Evolutionary conservation across 805 yeast species (phyloP).

Genomic region (Danielia oregonensis): DNA sequence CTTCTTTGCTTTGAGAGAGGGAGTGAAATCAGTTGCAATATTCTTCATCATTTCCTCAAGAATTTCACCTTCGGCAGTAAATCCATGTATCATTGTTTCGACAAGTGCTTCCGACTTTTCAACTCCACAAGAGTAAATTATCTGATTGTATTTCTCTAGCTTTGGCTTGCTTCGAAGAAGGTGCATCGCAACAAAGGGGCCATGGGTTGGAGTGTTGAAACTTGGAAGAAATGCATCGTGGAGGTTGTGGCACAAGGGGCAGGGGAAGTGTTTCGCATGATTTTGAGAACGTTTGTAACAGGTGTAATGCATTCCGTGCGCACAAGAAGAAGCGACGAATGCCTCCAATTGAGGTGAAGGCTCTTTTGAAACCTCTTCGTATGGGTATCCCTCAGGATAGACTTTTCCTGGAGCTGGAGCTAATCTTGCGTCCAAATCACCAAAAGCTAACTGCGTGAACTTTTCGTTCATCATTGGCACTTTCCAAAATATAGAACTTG

Average conservation of each 20-base stretch:
- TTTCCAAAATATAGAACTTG: slow-evolving; percentile 49
- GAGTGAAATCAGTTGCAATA: slow-evolving; percentile 9
- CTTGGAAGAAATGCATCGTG: slow-evolving; percentile 46
- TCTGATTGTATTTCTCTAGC: slow-evolving; percentile 5
- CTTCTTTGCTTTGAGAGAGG: neutral
- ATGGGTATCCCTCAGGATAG: slow-evolving; percentile 5
- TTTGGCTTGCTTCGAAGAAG: slow-evolving; percentile 19
- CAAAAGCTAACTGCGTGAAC: slow-evolving; percentile 19
- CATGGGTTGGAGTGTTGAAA: slow-evolving; percentile 13
- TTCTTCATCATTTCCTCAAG: slow-evolving; percentile 3
- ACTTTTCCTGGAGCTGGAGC: neutral
- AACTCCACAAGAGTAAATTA: slow-evolving; percentile 1
- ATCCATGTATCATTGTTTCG: slow-evolving; percentile 9
- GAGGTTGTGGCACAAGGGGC: slow-evolving; percentile 50
- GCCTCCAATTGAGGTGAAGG: neutral
- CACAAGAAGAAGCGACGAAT: slow-evolving; percentile 42
- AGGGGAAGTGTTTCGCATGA: slow-evolving; percentile 27
- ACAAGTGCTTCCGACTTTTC: slow-evolving; percentile 3
- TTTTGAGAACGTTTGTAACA: slow-evolving; percentile 32
- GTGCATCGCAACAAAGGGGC: neutral
- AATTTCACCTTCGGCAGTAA: slow-evolving; percentile 9
- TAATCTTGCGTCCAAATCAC: slow-evolving; percentile 17
- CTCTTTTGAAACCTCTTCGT: neutral
- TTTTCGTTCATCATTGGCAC: slow-evolving; percentile 26
- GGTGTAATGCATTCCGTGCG: slow-evolving; percentile 49